A percentile compares a stretch with the other conserved stretches of the same genome.
phyloP scores from a whole-genome alignment of 495 filamentous ascomycete species.

The Lophiotrema nucula region DNA sequence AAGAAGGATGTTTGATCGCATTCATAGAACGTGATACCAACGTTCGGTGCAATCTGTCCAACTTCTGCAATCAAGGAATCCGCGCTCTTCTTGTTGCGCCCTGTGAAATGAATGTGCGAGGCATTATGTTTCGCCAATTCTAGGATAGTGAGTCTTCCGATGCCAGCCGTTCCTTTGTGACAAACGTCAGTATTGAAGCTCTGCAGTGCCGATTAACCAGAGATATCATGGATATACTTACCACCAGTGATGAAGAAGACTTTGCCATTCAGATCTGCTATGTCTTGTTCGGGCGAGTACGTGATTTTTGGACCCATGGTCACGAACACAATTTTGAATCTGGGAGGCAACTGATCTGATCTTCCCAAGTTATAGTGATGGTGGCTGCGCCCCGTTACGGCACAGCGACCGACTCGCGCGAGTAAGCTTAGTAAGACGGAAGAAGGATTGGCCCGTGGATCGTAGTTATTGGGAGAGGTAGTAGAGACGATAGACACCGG shows the following conservation, averaged over 20 bases:
- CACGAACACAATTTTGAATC: no score
- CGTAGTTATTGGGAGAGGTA: no score
- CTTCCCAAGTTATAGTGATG: no score
- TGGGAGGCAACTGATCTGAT: no score
- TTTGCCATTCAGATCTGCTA: slow-evolving; percentile 8
- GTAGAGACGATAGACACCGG: no score
- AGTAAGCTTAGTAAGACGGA: no score
- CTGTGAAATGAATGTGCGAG: slow-evolving; percentile 13
- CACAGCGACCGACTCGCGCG: no score
- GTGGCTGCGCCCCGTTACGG: no score
- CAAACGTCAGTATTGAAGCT: neutral
- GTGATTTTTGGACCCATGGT: neutral
- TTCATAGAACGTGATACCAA: slow-evolving; percentile 1
- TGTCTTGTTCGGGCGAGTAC: slow-evolving; percentile 14
- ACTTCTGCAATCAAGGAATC: neutral
- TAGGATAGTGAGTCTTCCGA: slow-evolving; percentile 15
- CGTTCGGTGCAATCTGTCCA: neutral
- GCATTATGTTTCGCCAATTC: slow-evolving; percentile 20
- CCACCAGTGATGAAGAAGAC: slow-evolving; percentile 26
- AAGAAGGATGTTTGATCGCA: slow-evolving; percentile 15
- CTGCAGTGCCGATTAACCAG: no score
- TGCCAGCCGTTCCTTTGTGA: slow-evolving; percentile 4
- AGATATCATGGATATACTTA: neutral
- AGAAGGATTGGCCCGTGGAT: no score
- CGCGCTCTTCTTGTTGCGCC: neutral